phyloP scores from a whole-genome alignment of 2,329 filamentous ascomycete species.

The Kalmusia sp. region DNA sequence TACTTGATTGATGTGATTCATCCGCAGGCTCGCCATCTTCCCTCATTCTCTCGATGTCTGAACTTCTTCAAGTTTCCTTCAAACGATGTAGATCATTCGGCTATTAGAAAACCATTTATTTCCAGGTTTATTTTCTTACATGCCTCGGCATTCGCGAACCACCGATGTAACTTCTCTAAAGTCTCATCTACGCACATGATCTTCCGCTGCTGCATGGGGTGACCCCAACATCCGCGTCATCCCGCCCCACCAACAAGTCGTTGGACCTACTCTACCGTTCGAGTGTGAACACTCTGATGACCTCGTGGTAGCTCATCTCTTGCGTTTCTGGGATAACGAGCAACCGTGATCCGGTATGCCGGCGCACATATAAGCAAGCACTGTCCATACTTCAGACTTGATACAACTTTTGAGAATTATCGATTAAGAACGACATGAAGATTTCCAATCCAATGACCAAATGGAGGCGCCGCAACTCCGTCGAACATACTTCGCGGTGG shows the following conservation, averaged over 20 bases:
- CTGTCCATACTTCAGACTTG: neutral
- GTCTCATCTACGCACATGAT: neutral
- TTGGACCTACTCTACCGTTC: neutral
- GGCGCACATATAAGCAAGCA: neutral
- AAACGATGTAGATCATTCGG: neutral
- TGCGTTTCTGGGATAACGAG: neutral
- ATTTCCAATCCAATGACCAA: conserved; percentile 22
- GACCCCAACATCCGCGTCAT: neutral
- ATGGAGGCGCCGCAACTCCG: conserved; percentile 23
- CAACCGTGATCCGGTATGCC: neutral
- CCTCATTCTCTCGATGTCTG: neutral
- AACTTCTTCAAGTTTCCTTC: neutral
- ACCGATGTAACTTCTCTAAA: neutral
- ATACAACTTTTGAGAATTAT: neutral
- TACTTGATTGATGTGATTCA: too few species aligned
- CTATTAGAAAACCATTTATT: neutral
- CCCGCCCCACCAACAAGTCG: neutral
- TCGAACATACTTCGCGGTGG: conserved; percentile 21
- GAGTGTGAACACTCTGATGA: neutral
- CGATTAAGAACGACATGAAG: conserved; percentile 22
- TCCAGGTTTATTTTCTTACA: neutral
- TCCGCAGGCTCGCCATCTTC: neutral
- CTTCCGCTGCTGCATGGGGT: neutral
- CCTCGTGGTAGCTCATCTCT: neutral
- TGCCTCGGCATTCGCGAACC: neutral